phyloP scores from a whole-genome alignment of 352 stramenopile species.

The Globisporangium perplexum region DNA sequence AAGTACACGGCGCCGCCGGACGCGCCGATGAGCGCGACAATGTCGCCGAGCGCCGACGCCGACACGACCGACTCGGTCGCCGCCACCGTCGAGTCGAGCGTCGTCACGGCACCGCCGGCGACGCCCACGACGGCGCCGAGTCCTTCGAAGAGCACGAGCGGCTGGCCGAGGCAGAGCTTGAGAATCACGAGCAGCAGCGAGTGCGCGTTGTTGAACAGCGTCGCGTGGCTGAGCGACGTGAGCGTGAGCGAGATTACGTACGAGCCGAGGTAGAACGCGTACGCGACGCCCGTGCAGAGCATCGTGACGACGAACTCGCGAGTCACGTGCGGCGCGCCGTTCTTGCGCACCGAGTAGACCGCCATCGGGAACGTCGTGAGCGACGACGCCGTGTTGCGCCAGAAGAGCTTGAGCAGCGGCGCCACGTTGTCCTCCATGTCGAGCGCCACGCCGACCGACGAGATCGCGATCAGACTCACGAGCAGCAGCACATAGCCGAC shows the following conservation, averaged over 20 bases:
- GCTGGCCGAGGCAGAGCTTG: conserved; percentile 46
- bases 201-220: conserved; percentile 88
- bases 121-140: conserved; percentile 74
- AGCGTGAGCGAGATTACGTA: conserved; percentile 73
- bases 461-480: conserved; percentile 66
- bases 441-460: conserved; percentile 66
- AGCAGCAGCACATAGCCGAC: conserved; percentile 74
- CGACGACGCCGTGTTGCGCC: conserved; percentile 69
- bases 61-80: conserved; percentile 36
- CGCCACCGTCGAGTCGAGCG: conserved; percentile 40
- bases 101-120: conserved; percentile 66
- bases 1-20: conserved; percentile 74
- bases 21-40: conserved; percentile 69
- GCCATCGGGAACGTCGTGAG: conserved; percentile 66
- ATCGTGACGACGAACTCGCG: conserved; percentile 56
- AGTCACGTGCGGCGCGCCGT: conserved; percentile 53
- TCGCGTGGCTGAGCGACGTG: conserved; percentile 78
- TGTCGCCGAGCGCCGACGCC: conserved; percentile 27
- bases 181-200: conserved; percentile 76
- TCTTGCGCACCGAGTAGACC: conserved; percentile 37
- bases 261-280: conserved; percentile 76
- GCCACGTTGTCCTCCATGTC: conserved; percentile 67
- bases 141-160: conserved; percentile 70
- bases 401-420: conserved; percentile 83
- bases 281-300: conserved; percentile 62